Percentiles rank a stretch among this genome's conserved stretches.
Evolutionary conservation across 2,329 filamentous ascomycete genomes (phyloP).

Genomic region (Aspergillus uvarum): DNA sequence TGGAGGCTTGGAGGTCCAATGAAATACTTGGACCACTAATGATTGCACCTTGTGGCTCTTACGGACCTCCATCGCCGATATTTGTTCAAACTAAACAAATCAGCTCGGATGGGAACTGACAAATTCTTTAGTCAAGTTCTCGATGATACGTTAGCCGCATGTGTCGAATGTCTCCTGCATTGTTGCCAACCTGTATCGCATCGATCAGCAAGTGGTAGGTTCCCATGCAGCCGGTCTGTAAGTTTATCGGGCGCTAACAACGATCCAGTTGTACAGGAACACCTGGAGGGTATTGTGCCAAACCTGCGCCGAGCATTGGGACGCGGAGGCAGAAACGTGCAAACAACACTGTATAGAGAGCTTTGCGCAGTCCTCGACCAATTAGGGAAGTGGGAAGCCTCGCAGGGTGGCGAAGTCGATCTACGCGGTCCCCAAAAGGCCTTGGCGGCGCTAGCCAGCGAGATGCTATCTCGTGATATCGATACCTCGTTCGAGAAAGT

Average conservation of each 20-base stretch:
- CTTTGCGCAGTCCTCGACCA: conserved; percentile 34
- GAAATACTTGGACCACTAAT: neutral
- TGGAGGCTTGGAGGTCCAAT: neutral
- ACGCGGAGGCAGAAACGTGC: conserved; percentile 35
- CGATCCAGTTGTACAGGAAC: conserved; percentile 31
- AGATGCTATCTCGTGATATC: conserved; percentile 34
- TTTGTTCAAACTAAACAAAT: neutral
- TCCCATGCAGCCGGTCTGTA: neutral
- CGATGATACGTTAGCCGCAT: conserved; percentile 40
- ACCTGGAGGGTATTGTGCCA: conserved; percentile 31
- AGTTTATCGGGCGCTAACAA: conserved; percentile 22
- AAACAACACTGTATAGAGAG: conserved; percentile 37
- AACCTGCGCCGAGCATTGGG: conserved; percentile 32
- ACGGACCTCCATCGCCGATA: neutral
- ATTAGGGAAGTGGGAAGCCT: conserved; percentile 28
- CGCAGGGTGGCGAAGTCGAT: conserved; percentile 17
- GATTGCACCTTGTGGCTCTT: conserved; percentile 10
- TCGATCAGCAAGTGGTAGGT: conserved; percentile 28
- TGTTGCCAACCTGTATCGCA: conserved; percentile 35
- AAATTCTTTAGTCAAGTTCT: conserved; percentile 22
- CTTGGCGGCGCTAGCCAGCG: conserved; percentile 29
- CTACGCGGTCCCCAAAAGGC: conserved; percentile 25
- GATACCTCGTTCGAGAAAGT: conserved; percentile 38
- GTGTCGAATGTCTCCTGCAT: conserved; percentile 40
- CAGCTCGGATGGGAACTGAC: neutral